Evolutionary conservation across 2,329 filamentous ascomycete species (phyloP).

Genomic region (Lithohypha guttulata): DNA sequence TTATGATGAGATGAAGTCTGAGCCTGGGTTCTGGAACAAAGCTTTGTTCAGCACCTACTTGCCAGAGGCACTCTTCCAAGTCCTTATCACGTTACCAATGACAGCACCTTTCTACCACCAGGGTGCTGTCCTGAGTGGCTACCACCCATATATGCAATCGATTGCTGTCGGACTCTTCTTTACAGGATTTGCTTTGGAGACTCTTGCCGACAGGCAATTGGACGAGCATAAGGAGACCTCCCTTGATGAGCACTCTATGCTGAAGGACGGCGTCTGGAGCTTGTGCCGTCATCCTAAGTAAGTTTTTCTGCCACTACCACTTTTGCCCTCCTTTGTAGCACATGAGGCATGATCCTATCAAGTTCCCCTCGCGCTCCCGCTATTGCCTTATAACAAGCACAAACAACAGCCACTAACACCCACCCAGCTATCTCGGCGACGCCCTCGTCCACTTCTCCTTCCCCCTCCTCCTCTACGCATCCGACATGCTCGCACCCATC

Average conservation of each 20-base stretch:
- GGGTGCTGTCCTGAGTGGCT: constrained; percentile 12
- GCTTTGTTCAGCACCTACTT: constrained; percentile 45
- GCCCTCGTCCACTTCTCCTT: constrained; percentile 49
- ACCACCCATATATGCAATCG: constrained; percentile 25
- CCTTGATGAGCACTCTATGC: constrained; percentile 26
- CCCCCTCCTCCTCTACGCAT: constrained; percentile 43
- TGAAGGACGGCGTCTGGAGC: constrained; percentile 50
- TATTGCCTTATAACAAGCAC: not conserved
- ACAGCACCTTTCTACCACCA: constrained; percentile 43
- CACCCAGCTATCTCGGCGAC: constrained; percentile 48
- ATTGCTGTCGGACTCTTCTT: constrained; percentile 46
- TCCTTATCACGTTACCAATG: constrained; percentile 47
- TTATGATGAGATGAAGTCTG: constrained; percentile 42
- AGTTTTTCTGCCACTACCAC: constrained; percentile 20
- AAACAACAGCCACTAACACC: constrained; percentile 10
- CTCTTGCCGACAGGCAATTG: constrained; percentile 47
- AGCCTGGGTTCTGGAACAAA: constrained; percentile 48
- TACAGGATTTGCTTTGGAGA: constrained; percentile 46
- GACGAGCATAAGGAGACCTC: constrained; percentile 39
- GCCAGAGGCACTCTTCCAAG: constrained; percentile 48
- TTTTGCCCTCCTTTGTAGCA: not conserved
- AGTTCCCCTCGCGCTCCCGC: not conserved
- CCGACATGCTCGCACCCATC: constrained; percentile 44
- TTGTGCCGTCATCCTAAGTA: constrained; percentile 53
- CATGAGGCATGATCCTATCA: not conserved